Evolutionary conservation across 495 filamentous ascomycete genomes (phyloP).

Genomic region (Lasiosphaeriaceae sp.): DNA sequence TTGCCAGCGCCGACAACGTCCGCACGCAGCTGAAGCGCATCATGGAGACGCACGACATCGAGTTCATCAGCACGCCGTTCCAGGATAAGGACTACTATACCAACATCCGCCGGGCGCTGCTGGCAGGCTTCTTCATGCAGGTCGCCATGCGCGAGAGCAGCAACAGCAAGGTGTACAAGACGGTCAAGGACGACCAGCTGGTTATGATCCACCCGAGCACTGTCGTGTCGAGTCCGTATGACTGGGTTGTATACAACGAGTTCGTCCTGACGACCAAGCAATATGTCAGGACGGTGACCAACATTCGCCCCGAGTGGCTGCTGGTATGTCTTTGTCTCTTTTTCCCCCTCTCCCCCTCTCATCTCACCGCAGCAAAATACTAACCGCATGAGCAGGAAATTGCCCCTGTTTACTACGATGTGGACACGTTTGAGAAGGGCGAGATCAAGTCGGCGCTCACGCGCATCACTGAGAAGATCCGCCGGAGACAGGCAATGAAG

Average conservation of each 20-base stretch:
- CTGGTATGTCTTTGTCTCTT: conserved; percentile 69
- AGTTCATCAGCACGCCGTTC: conserved; percentile 83
- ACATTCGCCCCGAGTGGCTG: conserved; percentile 77
- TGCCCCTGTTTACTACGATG: conserved; percentile 85
- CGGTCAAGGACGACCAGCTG: conserved; percentile 87
- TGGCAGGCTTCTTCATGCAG: conserved; percentile 99
- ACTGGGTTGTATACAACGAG: conserved; percentile 98
- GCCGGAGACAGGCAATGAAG: conserved; percentile 67
- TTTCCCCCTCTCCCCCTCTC: no score
- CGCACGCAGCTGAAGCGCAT: conserved; percentile 86
- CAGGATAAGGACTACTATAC: conserved; percentile 96
- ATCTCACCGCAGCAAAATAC: neutral
- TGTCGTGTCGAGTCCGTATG: conserved; percentile 75
- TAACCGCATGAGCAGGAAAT: conserved; percentile 58
- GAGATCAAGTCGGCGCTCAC: conserved; percentile 76
- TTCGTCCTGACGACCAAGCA: conserved; percentile 98
- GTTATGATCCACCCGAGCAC: conserved; percentile 93
- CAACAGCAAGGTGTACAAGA: conserved; percentile 81
- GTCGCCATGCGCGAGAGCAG: conserved; percentile 81
- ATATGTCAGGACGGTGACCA: conserved; percentile 69
- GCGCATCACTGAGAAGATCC: conserved; percentile 68
- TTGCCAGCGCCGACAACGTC: conserved; percentile 91
- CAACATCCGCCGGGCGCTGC: conserved; percentile 92
- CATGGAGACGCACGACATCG: conserved; percentile 87
- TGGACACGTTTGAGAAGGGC: conserved; percentile 77